phyloP scores from a whole-genome alignment of 2,329 filamentous ascomycete genomes.

The Byssoonygena ceratinophila region DNA sequence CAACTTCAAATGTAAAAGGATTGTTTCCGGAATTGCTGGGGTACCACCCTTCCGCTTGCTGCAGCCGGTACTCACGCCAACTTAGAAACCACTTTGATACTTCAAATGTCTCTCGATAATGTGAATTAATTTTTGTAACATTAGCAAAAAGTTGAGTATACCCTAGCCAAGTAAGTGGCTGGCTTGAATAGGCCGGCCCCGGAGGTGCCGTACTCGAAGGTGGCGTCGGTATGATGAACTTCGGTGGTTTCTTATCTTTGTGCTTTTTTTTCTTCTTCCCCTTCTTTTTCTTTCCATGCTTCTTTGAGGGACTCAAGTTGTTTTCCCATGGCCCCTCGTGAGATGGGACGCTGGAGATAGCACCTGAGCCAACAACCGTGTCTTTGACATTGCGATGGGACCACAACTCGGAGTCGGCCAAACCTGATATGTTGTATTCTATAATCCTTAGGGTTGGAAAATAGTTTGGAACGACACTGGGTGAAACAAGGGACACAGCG shows the following conservation, averaged over 20 bases:
- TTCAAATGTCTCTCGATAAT: conserved; percentile 26
- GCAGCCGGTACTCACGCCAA: conserved; percentile 37
- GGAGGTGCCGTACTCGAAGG: conserved; percentile 64
- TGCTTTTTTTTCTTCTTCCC: conserved; percentile 35
- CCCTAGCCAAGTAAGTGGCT: conserved; percentile 64
- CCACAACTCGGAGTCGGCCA: conserved; percentile 46
- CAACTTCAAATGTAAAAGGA: conserved; percentile 65
- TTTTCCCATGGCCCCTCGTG: background rate
- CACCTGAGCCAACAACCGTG: background rate
- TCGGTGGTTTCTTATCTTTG: conserved; percentile 44
- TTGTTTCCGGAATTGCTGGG: conserved; percentile 19
- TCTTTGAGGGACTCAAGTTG: too few species aligned
- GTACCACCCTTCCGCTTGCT: conserved; percentile 47
- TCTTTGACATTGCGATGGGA: conserved; percentile 14
- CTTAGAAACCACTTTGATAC: conserved; percentile 24
- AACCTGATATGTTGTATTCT: conserved; percentile 80
- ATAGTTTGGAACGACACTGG: conserved; percentile 86
- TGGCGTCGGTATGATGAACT: conserved; percentile 56
- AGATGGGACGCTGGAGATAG: background rate
- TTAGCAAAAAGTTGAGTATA: conserved; percentile 93
- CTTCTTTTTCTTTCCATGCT: conserved; percentile 17
- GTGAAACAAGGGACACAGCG: conserved; percentile 66
- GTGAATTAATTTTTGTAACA: conserved; percentile 77
- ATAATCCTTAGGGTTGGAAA: conserved; percentile 83
- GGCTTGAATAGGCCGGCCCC: conserved; percentile 81